Evolutionary conservation across 129 eudicot species (phyloP).

Genomic region (Saposhnikovia divaricata): DNA sequence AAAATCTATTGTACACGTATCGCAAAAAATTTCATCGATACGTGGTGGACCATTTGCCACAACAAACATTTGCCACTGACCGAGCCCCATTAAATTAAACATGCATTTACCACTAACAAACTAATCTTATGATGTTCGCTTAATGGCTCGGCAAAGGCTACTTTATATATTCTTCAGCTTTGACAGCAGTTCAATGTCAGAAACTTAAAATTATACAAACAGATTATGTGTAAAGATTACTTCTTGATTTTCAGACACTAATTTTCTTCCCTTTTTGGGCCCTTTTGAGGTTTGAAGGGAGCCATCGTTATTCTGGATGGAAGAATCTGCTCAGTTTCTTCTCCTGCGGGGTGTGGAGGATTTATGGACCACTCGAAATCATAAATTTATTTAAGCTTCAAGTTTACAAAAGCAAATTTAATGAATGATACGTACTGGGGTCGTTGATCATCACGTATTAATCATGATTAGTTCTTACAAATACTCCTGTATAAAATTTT

Average conservation of each 20-base stretch:
- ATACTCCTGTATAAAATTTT: neutral
- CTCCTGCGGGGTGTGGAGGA: neutral
- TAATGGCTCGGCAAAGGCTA: neutral
- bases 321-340: no score
- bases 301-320: neutral
- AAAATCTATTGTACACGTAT: no score
- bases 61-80: no score
- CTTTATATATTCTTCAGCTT: neutral
- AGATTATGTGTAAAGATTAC: neutral
- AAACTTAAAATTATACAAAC: neutral
- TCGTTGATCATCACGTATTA: neutral
- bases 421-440: neutral
- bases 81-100: no score
- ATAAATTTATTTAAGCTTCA: neutral
- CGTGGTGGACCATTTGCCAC: no score
- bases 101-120: neutral
- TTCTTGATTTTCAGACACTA: neutral
- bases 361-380: neutral
- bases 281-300: neutral
- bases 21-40: no score
- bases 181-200: neutral
- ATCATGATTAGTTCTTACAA: neutral
- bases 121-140: neutral
- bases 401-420: neutral
- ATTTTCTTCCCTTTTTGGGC: neutral